phyloP scores from a whole-genome alignment of 257 asterid genomes.

The Agastache rugosa region DNA sequence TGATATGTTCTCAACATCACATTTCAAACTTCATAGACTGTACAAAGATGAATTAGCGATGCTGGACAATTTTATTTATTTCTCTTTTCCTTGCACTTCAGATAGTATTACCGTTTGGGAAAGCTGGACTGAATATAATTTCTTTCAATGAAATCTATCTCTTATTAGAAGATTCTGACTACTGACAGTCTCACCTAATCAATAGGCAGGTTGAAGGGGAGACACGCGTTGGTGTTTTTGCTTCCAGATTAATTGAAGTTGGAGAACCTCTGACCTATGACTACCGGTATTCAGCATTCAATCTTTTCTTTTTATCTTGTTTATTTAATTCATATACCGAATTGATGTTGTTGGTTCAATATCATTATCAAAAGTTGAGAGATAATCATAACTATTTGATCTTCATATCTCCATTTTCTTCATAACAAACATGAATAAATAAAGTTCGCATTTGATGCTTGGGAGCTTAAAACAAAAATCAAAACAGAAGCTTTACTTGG shows the following conservation, averaged over 20 bases:
- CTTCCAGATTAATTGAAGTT: slow-evolving; percentile 66
- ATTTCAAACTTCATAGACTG: background rate
- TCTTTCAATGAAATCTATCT: background rate
- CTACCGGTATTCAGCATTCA: slow-evolving; percentile 65
- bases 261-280: slow-evolving; percentile 95
- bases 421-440: background rate
- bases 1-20: background rate
- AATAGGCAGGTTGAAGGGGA: slow-evolving; percentile 92
- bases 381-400: background rate
- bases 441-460: background rate
- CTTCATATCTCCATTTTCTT: slow-evolving; percentile 3
- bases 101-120: slow-evolving; percentile 5
- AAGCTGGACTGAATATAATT: slow-evolving; percentile 1
- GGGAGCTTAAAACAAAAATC: background rate
- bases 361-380: background rate
- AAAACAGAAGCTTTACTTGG: slow-evolving; percentile 2
- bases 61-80: background rate
- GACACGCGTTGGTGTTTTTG: slow-evolving; percentile 92
- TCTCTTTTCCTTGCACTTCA: background rate
- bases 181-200: slow-evolving; percentile 31
- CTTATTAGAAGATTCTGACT: slow-evolving; percentile 11
- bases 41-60: background rate
- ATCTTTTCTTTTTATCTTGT: slow-evolving; percentile 1
- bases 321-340: background rate
- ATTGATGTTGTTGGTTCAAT: background rate